A percentile compares a stretch with the other conserved stretches of the same genome.
Evolutionary conservation across 2,329 filamentous ascomycete genomes (phyloP).

Genomic region (Colletotrichum brevisporum): DNA sequence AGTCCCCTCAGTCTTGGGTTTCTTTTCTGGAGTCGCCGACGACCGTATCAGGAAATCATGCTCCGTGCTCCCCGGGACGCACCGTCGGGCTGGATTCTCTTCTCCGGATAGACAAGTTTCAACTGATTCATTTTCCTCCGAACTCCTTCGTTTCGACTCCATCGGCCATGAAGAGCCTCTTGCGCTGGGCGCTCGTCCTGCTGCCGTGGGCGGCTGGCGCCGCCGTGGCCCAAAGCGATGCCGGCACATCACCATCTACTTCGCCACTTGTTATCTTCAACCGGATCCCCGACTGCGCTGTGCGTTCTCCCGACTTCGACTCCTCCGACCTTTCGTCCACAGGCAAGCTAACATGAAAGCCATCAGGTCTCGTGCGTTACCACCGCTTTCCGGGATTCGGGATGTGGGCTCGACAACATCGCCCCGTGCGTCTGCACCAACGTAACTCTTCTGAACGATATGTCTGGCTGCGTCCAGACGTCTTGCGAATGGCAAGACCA

Average conservation of each 20-base stretch:
- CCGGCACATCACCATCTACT: background rate
- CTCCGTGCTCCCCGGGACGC: conserved; percentile 18
- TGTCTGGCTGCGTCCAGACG: conserved; percentile 26
- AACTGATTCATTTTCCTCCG: background rate
- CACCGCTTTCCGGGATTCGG: background rate
- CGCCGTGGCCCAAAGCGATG: conserved; percentile 2
- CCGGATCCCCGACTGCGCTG: conserved; percentile 27
- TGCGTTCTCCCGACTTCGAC: background rate
- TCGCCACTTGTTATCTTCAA: conserved; percentile 21
- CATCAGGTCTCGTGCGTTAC: conserved; percentile 12
- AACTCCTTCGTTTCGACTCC: conserved; percentile 8
- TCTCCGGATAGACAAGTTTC: background rate
- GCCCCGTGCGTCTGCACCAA: conserved; percentile 33
- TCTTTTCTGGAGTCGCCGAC: conserved; percentile 1
- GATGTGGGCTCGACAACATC: conserved; percentile 19
- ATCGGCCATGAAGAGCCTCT: conserved; percentile 22
- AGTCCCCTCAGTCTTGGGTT: conserved; percentile 5
- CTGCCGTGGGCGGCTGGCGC: conserved; percentile 26
- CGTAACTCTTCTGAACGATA: conserved; percentile 13
- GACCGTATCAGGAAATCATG: conserved; percentile 22
- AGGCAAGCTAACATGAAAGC: background rate
- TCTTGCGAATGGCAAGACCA: conserved; percentile 28
- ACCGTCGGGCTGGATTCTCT: conserved; percentile 2
- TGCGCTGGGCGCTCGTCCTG: conserved; percentile 16
- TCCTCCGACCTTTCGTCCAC: fast-evolving